phyloP scores from a whole-genome alignment of 2,329 filamentous ascomycete species.

The Rutstroemia sydowiana region DNA sequence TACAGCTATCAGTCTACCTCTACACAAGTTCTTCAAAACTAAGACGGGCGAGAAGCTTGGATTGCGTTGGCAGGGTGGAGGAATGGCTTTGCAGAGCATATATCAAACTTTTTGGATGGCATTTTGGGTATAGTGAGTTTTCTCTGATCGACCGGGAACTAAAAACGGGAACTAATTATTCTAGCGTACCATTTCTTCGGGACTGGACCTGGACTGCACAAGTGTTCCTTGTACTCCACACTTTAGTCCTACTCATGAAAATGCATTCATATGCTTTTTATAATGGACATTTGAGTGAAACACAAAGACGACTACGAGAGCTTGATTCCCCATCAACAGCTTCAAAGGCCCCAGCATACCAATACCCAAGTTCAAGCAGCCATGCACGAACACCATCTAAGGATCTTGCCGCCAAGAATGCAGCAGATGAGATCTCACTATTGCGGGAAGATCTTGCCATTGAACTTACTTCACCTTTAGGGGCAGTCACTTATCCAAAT shows the following conservation, averaged over 20 bases:
- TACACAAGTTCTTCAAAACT: slow-evolving; percentile 61
- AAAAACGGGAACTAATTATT: slow-evolving; percentile 18
- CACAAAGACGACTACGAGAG: slow-evolving; percentile 68
- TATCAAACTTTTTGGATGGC: slow-evolving; percentile 74
- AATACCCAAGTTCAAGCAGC: slow-evolving; percentile 52
- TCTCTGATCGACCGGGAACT: background rate
- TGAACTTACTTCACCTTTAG: slow-evolving; percentile 85
- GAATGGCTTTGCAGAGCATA: slow-evolving; percentile 75
- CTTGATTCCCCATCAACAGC: slow-evolving; percentile 71
- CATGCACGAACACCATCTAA: slow-evolving; percentile 12
- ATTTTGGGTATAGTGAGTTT: slow-evolving; percentile 64
- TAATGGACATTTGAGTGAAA: slow-evolving; percentile 89
- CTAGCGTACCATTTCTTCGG: slow-evolving; percentile 68
- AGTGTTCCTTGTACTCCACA: slow-evolving; percentile 87
- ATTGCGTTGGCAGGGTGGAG: slow-evolving; percentile 67
- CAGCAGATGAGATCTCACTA: slow-evolving; percentile 39
- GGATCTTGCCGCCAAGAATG: slow-evolving; percentile 21
- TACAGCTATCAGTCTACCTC: slow-evolving; percentile 62
- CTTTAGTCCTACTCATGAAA: slow-evolving; percentile 93
- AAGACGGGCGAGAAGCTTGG: slow-evolving; percentile 40
- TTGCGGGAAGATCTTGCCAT: slow-evolving; percentile 81
- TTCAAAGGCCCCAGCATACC: slow-evolving; percentile 63
- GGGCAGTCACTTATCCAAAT: slow-evolving; percentile 79
- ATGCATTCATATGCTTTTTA: slow-evolving; percentile 99
- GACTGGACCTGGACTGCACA: slow-evolving; percentile 97